These are phyloP conservation scores for Durotheca rogersii DNA, from an alignment of 495 filamentous ascomycete species.

Conservation along the genomic window DNA sequence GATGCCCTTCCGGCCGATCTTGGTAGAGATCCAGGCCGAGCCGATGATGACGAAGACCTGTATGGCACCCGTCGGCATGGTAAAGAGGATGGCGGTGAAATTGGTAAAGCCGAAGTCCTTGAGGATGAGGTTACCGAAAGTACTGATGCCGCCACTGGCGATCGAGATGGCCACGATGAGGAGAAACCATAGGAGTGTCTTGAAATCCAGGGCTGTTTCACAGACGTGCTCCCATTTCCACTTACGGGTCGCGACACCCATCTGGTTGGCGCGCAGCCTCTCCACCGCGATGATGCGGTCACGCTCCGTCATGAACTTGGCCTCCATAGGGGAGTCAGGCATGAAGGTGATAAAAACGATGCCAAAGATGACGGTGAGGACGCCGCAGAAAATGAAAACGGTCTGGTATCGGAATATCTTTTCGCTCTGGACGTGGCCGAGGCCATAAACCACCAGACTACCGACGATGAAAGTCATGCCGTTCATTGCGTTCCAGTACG, in stretches of 20 bases:
- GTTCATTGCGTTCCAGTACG: slow-evolving; percentile 56
- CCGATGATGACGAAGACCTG: slow-evolving; percentile 48
- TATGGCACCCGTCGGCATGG: slow-evolving; percentile 62
- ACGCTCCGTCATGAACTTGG: slow-evolving; percentile 58
- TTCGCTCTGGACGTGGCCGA: slow-evolving; percentile 58
- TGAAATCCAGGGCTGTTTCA: slow-evolving; percentile 62
- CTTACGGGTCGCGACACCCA: slow-evolving; percentile 45
- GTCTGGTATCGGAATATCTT: slow-evolving; percentile 59
- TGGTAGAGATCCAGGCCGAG: slow-evolving; percentile 48
- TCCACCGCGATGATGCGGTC: slow-evolving; percentile 64
- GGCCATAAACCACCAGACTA: slow-evolving; percentile 57
- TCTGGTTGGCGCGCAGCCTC: slow-evolving; percentile 48
- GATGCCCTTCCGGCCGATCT: slow-evolving; percentile 55
- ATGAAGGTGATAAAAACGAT: slow-evolving; percentile 45
- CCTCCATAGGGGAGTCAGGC: slow-evolving; percentile 61
- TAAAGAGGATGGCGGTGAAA: slow-evolving; percentile 64
- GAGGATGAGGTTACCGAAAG: slow-evolving; percentile 65
- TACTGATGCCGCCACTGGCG: slow-evolving; percentile 56
- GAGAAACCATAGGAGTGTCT: slow-evolving; percentile 68
- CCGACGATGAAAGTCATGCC: slow-evolving; percentile 50
- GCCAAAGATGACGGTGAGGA: slow-evolving; percentile 46
- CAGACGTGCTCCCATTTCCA: slow-evolving; percentile 53
- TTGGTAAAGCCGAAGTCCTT: slow-evolving; percentile 60
- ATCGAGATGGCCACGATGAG: slow-evolving; percentile 53
- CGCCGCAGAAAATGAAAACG: slow-evolving; percentile 58